These are phyloP conservation scores for Myriangium duriaei DNA, from an alignment of 2,329 filamentous ascomycete genomes.

Conservation along the genomic window DNA sequence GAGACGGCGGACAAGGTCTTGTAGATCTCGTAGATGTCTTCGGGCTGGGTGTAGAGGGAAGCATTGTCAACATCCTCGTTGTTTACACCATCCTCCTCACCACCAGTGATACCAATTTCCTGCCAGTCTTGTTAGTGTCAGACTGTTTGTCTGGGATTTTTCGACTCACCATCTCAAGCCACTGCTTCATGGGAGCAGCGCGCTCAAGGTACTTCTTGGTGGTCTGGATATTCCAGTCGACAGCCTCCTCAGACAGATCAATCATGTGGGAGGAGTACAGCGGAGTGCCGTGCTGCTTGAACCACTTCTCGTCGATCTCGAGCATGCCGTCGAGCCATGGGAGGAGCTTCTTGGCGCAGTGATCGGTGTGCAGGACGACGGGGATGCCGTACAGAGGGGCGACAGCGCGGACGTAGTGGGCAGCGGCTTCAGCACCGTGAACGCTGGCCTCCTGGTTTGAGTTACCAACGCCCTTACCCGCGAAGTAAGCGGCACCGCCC, in stretches of 20 bases:
- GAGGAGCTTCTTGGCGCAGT: constrained; percentile 98
- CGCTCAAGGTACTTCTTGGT: constrained; percentile 90
- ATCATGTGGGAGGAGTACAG: constrained; percentile 96
- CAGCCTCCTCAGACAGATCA: constrained; percentile 82
- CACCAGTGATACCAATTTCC: constrained; percentile 89
- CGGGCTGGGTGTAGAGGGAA: constrained; percentile 93
- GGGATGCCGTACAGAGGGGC: constrained; percentile 81
- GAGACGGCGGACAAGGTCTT: constrained; percentile 74
- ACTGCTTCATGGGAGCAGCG: constrained; percentile 93
- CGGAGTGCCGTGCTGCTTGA: constrained; percentile 84
- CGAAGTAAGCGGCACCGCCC: constrained; percentile 63
- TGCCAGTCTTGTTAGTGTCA: constrained; percentile 17
- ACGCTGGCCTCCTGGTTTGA: constrained; percentile 77
- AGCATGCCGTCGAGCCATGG: constrained; percentile 96
- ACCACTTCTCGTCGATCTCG: constrained; percentile 86
- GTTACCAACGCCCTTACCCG: constrained; percentile 61
- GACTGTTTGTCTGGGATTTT: neutral
- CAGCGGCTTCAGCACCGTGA: constrained; percentile 73
- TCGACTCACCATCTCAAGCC: constrained; percentile 80
- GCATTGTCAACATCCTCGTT: constrained; percentile 96
- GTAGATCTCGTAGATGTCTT: constrained; percentile 89
- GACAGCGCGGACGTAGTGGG: constrained; percentile 84
- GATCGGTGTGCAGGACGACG: constrained; percentile 91
- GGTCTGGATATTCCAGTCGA: constrained; percentile 83
- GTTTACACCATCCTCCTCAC: constrained; percentile 97